Evolutionary conservation across 805 yeast species (phyloP).

Genomic region (Barnettozyma populi): DNA sequence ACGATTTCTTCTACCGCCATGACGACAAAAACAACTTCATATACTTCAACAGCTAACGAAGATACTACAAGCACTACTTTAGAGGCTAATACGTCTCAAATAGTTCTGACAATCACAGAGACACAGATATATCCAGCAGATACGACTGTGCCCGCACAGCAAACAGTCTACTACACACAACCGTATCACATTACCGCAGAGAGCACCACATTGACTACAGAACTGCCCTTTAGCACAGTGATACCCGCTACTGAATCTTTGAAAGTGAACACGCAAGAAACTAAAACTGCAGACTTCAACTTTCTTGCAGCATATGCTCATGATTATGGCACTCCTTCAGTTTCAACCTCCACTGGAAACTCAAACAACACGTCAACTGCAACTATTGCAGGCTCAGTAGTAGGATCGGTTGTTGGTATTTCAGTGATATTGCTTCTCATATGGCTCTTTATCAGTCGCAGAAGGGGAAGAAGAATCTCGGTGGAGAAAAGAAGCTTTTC

Average conservation of each 20-base stretch:
- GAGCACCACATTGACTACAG: slow-evolving; percentile 17
- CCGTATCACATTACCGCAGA: slow-evolving; percentile 16
- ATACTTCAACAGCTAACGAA: not conserved
- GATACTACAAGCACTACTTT: not conserved
- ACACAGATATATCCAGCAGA: not conserved
- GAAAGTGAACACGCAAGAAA: not conserved
- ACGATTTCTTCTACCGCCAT: not conserved
- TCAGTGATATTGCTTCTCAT: slow-evolving; percentile 9
- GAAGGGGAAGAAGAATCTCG: slow-evolving; percentile 1
- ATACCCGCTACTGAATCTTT: slow-evolving; percentile 3
- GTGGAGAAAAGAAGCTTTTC: slow-evolving; percentile 20
- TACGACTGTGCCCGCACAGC: slow-evolving; percentile 1
- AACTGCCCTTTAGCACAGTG: slow-evolving; percentile 15
- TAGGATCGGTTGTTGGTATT: slow-evolving; percentile 22
- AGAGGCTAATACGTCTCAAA: not conserved
- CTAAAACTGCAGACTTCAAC: slow-evolving; percentile 20
- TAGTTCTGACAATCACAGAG: slow-evolving; percentile 5
- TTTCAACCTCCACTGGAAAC: not conserved
- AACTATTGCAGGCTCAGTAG: slow-evolving; percentile 25
- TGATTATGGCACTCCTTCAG: slow-evolving; percentile 1
- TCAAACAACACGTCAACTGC: slow-evolving; percentile 6
- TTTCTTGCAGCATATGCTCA: slow-evolving; percentile 12
- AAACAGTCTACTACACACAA: slow-evolving; percentile 19
- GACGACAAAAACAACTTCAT: not conserved
- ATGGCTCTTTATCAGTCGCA: slow-evolving; percentile 15